Base-by-base conservation (phyloP, 805 yeast species). In the Scheffersomyces lignosus region DNA sequence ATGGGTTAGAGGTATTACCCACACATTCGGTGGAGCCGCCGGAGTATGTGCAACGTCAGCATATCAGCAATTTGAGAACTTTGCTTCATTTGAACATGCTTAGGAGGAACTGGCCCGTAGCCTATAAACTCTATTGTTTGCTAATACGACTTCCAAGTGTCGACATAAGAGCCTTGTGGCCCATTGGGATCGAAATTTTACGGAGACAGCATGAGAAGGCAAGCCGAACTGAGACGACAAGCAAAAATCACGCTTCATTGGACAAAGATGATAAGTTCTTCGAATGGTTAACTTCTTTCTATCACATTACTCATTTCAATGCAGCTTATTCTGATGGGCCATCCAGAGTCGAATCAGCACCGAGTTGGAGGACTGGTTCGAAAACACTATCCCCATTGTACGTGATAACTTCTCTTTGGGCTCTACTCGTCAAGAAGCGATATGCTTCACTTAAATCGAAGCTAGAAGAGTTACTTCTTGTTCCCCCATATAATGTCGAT, bases 81-180 rank as follows among this genome's bases (percentile, higher is more conserved):
- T 54, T 81, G 14, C 52, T 84, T 23, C 82, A 80, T 44, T 27
- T 75, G 8, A 67, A 68, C 38, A 52, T 83, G 3, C 48, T 75
- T 28, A 58, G 69, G 25, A 51, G 62, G 20, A 70, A 79, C 6
- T 84, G 88, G 88, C 47, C 53, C 4, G 30, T 64, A 12, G 84
- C 86, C 0, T 79, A 77, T 47, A 68, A 68, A 36, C 58, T 78
- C 5, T 78, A 79, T 45, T 54, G 77, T 7, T 36, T 77, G 2
- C 52, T 84, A 15, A 52, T 80, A 3, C 54, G 83, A 34, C 47
- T 75, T 1, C 74, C 74, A 1, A 54, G 55, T 1, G 66, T 77
- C 8, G 87, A 83, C 51, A 52, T 81, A 4, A 62, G 79, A 36
- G 58, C 73, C 3, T 51, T 82, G 8, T 84, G 90, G 90, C 75